These are phyloP conservation scores for Halenospora varia DNA, from an alignment of 495 filamentous ascomycete species.

Conservation along the genomic window DNA sequence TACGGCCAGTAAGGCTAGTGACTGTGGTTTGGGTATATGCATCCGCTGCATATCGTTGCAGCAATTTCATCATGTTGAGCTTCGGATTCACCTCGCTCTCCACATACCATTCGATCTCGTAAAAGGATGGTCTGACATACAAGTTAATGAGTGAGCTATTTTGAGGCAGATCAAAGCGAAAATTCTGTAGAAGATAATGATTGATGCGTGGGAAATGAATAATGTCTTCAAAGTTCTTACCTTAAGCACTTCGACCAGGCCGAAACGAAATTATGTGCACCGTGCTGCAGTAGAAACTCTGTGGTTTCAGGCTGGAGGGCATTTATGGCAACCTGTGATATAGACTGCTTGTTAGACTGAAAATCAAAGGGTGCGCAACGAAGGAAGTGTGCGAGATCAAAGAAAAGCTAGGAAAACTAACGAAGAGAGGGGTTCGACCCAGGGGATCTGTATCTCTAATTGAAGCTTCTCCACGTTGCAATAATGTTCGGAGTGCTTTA, in stretches of 20 bases:
- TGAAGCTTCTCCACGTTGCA: constrained; percentile 19
- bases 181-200: too few species aligned
- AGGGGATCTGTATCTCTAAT: constrained; percentile 10
- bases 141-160: too few species aligned
- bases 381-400: too few species aligned
- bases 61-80: constrained; percentile 2
- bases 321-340: constrained; percentile 5
- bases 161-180: too few species aligned
- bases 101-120: neutral
- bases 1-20: neutral
- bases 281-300: constrained; percentile 5
- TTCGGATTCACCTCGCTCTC: constrained; percentile 1
- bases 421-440: constrained; percentile 10
- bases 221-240: too few species aligned
- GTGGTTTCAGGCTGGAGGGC: constrained; percentile 4
- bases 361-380: neutral
- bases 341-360: neutral
- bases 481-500: constrained; percentile 10
- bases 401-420: neutral
- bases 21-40: neutral
- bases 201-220: too few species aligned
- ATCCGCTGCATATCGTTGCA: constrained; percentile 1
- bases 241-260: neutral
- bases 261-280: constrained; percentile 1
- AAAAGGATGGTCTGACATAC: constrained; percentile 5